Evolutionary conservation across 768 basidiomycete species (phyloP), one percentile per base, ranked within the genome.

Genomic region (Tephrocybe sp.): DNA sequence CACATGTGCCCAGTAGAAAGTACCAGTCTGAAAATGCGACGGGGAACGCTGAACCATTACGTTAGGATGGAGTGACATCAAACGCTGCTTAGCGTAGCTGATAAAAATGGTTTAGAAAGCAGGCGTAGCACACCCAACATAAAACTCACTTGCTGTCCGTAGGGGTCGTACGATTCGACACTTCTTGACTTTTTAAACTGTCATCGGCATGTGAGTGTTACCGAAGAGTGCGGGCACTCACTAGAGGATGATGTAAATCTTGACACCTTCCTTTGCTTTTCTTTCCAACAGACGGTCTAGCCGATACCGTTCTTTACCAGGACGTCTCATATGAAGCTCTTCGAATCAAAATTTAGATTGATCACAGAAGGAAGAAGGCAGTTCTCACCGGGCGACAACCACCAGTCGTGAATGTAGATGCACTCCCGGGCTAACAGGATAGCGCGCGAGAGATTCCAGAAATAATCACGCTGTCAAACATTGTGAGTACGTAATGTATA

Each of bases 341-440:
- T 59, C n/a, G 44, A 48, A 39, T 10, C 30, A 25, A 18, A 34
- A 20, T 42, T 15, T 15, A 34, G 34, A 14, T 37, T n/a, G n/a
- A n/a, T n/a, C n/a, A n/a, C n/a, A n/a, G n/a, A 21, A 20, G 24
- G 17, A 24, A 30, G 21, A 3, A 20, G 34, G 12, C 17, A n/a
- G 21, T 28, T 25, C 61, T 47, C 63, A 90, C 90, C 87, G 3
- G 92, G 93, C 21, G 92, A 92, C 20, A 94, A 73, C 97, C 96
- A 98, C 96, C 96, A 98, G 68, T 96, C 96, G 64, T 98, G 97
- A 32, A 98, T 97, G 64, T 93, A 95, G 49, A 97, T 93, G 39
- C 72, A 78, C 61, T 93, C 87, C 65, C 86, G 87, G 0, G 96
- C 96, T 59, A 97, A 78, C 21, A 90, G 75, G 41, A 99, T 86